Evolutionary conservation across 176 grass and related monocot species (phyloP).

Genomic region (Lolium perenne): DNA sequence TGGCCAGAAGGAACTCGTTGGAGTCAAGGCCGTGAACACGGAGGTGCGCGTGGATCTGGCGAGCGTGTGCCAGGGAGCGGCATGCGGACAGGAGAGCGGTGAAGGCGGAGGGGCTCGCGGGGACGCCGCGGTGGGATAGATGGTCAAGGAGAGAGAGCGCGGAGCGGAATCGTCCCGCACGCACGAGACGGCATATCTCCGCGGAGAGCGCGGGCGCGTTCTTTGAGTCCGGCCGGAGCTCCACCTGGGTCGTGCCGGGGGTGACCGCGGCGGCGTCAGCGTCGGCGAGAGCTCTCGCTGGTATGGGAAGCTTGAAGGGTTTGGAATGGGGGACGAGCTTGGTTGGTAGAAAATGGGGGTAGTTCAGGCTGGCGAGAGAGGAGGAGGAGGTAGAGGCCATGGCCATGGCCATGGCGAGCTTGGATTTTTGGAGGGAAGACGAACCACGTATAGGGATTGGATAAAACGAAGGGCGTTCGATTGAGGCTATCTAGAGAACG

Average conservation of each 20-base stretch:
- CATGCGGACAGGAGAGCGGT: constrained; percentile 68
- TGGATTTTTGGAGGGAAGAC: constrained; percentile 35
- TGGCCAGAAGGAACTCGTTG: constrained; percentile 74
- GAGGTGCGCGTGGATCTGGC: constrained; percentile 81
- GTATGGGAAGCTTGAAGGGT: not conserved
- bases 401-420: constrained; percentile 24
- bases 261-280: constrained; percentile 33
- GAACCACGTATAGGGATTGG: not conserved
- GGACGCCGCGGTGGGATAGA: constrained; percentile 79
- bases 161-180: constrained; percentile 51
- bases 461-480: constrained; percentile 22
- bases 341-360: constrained; percentile 22
- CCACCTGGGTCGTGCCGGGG: constrained; percentile 38
- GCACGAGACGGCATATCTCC: constrained; percentile 59
- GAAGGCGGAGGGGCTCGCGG: constrained; percentile 71
- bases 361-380: constrained; percentile 26
- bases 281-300: constrained; percentile 32
- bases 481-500: constrained; percentile 1
- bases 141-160: constrained; percentile 80
- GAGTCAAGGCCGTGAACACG: constrained; percentile 61
- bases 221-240: constrained; percentile 68
- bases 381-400: constrained; percentile 49
- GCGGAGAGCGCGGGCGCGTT: constrained; percentile 68
- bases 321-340: not conserved
- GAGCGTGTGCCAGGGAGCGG: constrained; percentile 57